Conservation (phyloP, 163 green algal species). For the Trebouxiophyceae sp. region DNA sequence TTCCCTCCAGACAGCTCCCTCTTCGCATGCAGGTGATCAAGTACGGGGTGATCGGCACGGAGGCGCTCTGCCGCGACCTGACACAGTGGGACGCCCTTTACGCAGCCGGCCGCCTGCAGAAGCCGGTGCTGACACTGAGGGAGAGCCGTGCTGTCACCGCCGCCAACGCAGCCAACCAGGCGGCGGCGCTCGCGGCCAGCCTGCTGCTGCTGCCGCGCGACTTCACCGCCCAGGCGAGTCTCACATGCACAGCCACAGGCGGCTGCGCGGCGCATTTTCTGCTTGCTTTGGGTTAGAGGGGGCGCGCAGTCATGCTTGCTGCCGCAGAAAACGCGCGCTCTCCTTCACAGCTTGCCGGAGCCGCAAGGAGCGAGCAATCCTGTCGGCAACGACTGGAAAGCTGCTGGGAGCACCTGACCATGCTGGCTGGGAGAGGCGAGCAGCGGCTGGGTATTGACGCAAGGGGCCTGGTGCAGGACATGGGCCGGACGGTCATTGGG, state of each 20-base stretch:
- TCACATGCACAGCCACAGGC: not conserved
- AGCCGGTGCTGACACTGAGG: conserved; percentile 59
- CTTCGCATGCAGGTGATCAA: conserved; percentile 56
- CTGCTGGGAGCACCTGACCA: not conserved
- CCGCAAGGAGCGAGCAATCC: too few species aligned
- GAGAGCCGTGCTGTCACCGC: conserved; percentile 12
- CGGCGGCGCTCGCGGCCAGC: conserved; percentile 46
- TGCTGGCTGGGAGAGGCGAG: not conserved
- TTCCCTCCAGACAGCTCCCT: not conserved
- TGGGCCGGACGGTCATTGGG: conserved; percentile 47
- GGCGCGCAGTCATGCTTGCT: not conserved
- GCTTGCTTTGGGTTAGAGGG: not conserved
- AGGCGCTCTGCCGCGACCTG: conserved; percentile 54
- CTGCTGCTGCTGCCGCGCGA: conserved; percentile 63
- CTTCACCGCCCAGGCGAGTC: conserved; percentile 24
- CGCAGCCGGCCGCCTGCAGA: conserved; percentile 73
- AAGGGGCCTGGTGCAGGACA: conserved; percentile 25
- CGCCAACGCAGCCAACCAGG: conserved; percentile 44
- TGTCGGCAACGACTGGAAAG: not conserved
- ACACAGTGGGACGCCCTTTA: conserved; percentile 66
- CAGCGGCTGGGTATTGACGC: not conserved
- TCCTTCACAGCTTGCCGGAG: too few species aligned
- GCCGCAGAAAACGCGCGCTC: not conserved
- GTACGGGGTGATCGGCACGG: conserved; percentile 69
- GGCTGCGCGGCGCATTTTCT: too few species aligned